Evolutionary conservation across 306 rosid species (phyloP).

Genomic region (Leucaena leucocephala): DNA sequence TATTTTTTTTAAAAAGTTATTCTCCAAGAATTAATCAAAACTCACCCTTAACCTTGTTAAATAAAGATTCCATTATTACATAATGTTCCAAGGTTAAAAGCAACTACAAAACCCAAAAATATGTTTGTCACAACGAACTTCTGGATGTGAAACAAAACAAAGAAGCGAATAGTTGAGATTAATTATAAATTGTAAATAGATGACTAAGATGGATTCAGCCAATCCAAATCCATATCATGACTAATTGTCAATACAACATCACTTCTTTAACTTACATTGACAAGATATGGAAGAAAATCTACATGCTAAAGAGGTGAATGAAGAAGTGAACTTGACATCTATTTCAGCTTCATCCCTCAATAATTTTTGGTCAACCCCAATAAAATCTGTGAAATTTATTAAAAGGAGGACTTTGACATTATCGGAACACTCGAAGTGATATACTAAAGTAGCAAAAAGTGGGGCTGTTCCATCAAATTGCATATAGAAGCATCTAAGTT

Average conservation of each 20-base stretch:
- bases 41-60: not conserved
- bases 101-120: not conserved
- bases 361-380: not conserved
- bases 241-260: not conserved
- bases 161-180: not conserved
- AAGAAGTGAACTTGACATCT: not conserved
- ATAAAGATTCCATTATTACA: too few species aligned
- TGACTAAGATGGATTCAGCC: too few species aligned
- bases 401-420: not conserved
- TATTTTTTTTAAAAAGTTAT: too few species aligned
- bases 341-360: not conserved
- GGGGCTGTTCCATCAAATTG: not conserved
- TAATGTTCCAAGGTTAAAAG: not conserved
- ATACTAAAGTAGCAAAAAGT: not conserved
- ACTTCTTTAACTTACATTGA: not conserved
- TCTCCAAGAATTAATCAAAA: too few species aligned
- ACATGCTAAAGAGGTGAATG: not conserved
- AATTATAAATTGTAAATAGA: too few species aligned
- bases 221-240: too few species aligned
- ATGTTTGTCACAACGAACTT: not conserved
- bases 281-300: not conserved
- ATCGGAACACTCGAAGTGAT: not conserved
- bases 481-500: not conserved
- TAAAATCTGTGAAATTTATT: not conserved
- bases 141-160: not conserved